Evolutionary conservation across 1,139 yeast genomes (phyloP).

Genomic region (Suhomyces bribrorum): DNA sequence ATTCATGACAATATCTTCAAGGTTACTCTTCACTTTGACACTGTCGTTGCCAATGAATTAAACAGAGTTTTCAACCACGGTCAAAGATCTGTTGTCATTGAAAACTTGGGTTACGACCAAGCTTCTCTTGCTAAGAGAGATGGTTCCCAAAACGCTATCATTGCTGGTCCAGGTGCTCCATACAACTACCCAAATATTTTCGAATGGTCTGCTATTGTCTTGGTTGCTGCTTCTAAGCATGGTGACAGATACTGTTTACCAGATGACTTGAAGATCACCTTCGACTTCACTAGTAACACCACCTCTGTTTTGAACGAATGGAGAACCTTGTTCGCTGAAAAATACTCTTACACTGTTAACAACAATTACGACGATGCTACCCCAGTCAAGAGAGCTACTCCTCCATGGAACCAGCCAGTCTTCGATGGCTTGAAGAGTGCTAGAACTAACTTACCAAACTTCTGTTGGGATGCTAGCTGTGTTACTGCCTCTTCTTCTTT

Average conservation of each 20-base stretch:
- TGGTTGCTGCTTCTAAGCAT: constrained; percentile 24
- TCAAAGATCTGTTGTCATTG: constrained; percentile 6
- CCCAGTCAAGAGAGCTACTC: constrained; percentile 9
- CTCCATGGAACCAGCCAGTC: constrained; percentile 12
- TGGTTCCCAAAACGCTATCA: constrained; percentile 7
- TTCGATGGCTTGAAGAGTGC: constrained; percentile 18
- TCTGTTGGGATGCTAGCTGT: constrained; percentile 27
- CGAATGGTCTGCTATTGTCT: constrained; percentile 29
- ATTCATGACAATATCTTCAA: constrained; percentile 28
- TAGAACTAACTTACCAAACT: constrained; percentile 29
- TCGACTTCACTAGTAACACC: constrained; percentile 21
- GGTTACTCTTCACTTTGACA: constrained; percentile 26
- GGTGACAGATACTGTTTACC: constrained; percentile 33
- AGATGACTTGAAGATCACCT: constrained; percentile 26
- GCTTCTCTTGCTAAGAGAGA: constrained; percentile 13
- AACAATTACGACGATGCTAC: constrained; percentile 8
- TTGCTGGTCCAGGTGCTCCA: constrained; percentile 13
- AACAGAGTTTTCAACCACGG: constrained; percentile 11
- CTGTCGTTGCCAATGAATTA: constrained; percentile 16
- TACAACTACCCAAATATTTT: constrained; percentile 18
- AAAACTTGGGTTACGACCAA: constrained; percentile 14
- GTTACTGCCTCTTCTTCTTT: constrained; percentile 12
- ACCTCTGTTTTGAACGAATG: constrained; percentile 17
- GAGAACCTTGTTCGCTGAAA: constrained; percentile 20
- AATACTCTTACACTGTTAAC: constrained; percentile 18